phyloP scores from a whole-genome alignment of 257 asterid genomes.

The Solanum ahanhuiri region DNA sequence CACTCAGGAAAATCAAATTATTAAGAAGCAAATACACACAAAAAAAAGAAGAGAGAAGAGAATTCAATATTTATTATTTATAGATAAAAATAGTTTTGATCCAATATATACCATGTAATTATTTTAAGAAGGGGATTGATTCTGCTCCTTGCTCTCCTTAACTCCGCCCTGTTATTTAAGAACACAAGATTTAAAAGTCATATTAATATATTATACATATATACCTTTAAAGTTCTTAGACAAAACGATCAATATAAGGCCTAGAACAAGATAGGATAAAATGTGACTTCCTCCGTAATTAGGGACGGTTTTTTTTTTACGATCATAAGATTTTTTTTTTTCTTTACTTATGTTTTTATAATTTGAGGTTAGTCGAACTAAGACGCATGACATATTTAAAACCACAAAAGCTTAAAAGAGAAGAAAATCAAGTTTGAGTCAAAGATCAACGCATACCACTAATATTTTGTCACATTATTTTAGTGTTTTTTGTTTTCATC shows the following conservation, averaged over 20 bases:
- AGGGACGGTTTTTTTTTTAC: not conserved
- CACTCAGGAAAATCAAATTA: not conserved
- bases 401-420: not conserved
- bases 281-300: not conserved
- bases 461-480: not conserved
- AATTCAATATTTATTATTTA: not conserved
- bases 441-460: constrained; percentile 14
- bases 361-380: fast-evolving
- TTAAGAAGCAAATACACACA: not conserved
- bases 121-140: not conserved
- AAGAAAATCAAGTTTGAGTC: constrained; percentile 30
- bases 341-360: not conserved
- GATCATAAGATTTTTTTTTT: no score
- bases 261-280: no score
- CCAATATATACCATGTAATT: not conserved
- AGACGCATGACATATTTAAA: no score
- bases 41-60: no score
- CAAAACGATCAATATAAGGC: no score
- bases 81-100: not conserved
- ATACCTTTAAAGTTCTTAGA: no score
- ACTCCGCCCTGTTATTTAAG: not conserved
- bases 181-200: not conserved
- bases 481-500: not conserved
- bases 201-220: not conserved
- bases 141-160: not conserved